Base-by-base conservation (phyloP, 139 green algal genomes). In the Marvania coccoides region DNA sequence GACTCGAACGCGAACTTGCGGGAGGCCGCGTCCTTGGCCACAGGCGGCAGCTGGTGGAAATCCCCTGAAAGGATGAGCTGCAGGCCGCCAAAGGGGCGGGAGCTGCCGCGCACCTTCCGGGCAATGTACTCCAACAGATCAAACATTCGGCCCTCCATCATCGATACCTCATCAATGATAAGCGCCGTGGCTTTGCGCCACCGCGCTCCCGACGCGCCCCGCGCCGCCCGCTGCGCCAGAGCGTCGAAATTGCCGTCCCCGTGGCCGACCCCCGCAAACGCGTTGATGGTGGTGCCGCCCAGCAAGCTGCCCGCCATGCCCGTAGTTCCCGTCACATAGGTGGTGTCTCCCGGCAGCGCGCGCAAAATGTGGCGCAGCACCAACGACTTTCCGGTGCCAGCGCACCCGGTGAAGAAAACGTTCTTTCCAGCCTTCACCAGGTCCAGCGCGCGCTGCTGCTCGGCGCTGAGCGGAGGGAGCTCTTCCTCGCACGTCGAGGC, bases 31-130 rank as follows among this genome's bases (percentile, higher is more conserved):
- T 65, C 61, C 56, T 77, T 75, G 23, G 30, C 67, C 33, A 90
- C 78, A n/a, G 84, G 84, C 13, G 84, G 84, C 53, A 90, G 84
- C 68, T 80, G 73, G 58, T 77, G 76, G 63, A 92, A 91, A 68
- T 91, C 85, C 56, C 83, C 84, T 5, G 67, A 86, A 6, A 91
- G 63, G 2, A 91, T 56, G 14, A 91, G 74, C 73, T 91, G 84
- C 24, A 91, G 74, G 31, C 84, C 84, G 4, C 84, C 84, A 69
- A 90, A 91, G 29, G 82, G 73, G 6, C 36, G 37, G 3, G 66
- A 24, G 36, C 29, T 66, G 58, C 63, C 33, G 15, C 72, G 61
- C 30, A 81, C 36, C 28, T 45, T 13, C 24, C 76, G 39, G 0
- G 72, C 76, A 14, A 81, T 29, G 14, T 26, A 48, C 29, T 88